phyloP scores from a whole-genome alignment of 805 yeast species.

The Metschnikowia lunata region DNA sequence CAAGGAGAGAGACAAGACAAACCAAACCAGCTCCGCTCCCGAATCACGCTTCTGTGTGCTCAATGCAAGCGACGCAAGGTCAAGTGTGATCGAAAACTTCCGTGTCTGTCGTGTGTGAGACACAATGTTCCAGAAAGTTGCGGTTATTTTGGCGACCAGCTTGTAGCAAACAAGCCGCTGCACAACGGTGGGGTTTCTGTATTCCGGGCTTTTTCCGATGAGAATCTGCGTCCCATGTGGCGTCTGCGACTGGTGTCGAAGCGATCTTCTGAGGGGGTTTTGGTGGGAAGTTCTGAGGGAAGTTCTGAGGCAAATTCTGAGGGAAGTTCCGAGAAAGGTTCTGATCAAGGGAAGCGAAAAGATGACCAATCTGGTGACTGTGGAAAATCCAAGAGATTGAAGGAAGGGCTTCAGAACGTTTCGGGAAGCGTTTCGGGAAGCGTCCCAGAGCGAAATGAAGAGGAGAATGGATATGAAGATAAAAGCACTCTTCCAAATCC shows the following conservation, averaged over 20 bases:
- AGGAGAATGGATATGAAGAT: too few relatives aligned
- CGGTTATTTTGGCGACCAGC: slow-evolving; percentile 21
- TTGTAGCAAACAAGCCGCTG: slow-evolving; percentile 1
- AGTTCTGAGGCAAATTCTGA: too few relatives aligned
- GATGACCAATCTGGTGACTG: too few relatives aligned
- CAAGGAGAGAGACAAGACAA: neutral
- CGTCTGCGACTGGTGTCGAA: neutral
- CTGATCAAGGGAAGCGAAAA: too few relatives aligned
- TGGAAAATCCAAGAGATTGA: too few relatives aligned
- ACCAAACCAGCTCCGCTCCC: slow-evolving; percentile 2
- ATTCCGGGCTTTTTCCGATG: slow-evolving; percentile 4
- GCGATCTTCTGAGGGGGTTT: too few relatives aligned
- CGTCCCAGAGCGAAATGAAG: too few relatives aligned
- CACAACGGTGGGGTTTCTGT: neutral
- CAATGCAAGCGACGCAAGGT: slow-evolving; percentile 35
- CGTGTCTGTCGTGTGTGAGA: slow-evolving; percentile 31
- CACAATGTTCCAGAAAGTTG: slow-evolving; percentile 23
- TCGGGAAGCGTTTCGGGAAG: too few relatives aligned
- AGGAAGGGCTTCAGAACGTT: too few relatives aligned
- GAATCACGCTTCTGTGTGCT: slow-evolving; percentile 29
- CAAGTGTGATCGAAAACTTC: slow-evolving; percentile 34
- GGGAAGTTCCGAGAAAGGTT: too few relatives aligned
- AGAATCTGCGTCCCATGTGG: neutral
- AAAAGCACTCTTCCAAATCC: too few relatives aligned
- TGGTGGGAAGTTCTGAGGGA: too few relatives aligned